phyloP scores from a whole-genome alignment of 2,329 filamentous ascomycete genomes.

The Exserohilum rostratum region DNA sequence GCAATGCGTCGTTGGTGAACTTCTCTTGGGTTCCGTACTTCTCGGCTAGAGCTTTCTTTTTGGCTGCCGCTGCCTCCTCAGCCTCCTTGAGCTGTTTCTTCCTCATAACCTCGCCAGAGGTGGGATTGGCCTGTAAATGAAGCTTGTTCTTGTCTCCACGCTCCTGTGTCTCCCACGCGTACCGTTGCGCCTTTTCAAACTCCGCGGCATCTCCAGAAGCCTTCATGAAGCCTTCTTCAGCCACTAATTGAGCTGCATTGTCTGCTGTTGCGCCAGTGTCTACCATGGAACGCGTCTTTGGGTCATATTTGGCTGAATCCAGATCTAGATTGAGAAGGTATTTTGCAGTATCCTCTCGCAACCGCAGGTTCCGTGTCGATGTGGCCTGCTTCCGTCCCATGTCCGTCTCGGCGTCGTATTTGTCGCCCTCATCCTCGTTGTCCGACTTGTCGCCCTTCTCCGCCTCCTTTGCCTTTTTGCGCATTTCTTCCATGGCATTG shows the following conservation, averaged over 20 bases:
- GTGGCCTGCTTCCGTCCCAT: conserved; percentile 95
- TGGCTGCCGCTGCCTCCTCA: conserved; percentile 70
- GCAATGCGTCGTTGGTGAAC: conserved; percentile 66
- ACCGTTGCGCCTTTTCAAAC: conserved; percentile 85
- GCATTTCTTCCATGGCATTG: conserved; percentile 81
- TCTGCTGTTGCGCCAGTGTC: conserved; percentile 82
- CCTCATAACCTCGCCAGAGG: conserved; percentile 82
- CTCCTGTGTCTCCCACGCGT: conserved; percentile 96
- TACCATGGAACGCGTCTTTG: conserved; percentile 90
- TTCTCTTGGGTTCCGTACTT: conserved; percentile 79
- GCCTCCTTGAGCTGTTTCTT: conserved; percentile 80
- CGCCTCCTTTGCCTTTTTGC: conserved; percentile 53
- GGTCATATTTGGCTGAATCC: conserved; percentile 96
- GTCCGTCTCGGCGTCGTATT: conserved; percentile 92
- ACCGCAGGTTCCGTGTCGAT: conserved; percentile 84
- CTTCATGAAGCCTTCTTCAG: conserved; percentile 90
- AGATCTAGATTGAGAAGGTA: conserved; percentile 94
- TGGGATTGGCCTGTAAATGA: conserved; percentile 96
- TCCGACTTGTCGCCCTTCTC: conserved; percentile 52
- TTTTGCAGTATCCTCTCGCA: conserved; percentile 96
- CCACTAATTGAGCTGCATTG: conserved; percentile 80
- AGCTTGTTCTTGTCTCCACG: conserved; percentile 75
- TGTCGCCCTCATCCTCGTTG: conserved; percentile 60
- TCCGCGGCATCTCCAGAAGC: conserved; percentile 89
- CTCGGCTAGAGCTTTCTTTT: conserved; percentile 73